Percentiles rank a stretch among this genome's conserved stretches.
These are phyloP conservation scores for Pichia cephalocereana DNA, from an alignment of 805 yeast genomes.

Conservation along the genomic window DNA sequence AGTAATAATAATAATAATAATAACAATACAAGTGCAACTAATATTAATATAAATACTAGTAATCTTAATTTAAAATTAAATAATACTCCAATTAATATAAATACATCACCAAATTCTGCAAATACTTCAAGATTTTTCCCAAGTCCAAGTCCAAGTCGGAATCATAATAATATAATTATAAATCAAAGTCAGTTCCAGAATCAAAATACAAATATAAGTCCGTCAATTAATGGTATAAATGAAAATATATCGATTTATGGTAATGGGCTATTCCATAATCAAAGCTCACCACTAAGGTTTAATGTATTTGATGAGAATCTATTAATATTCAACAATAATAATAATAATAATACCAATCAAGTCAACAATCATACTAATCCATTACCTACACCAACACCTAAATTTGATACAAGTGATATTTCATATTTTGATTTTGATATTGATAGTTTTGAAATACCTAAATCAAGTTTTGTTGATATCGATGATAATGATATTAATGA, in stretches of 20 bases:
- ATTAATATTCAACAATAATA: background rate
- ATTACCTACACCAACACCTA: slow-evolving; percentile 6
- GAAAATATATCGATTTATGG: too few relatives aligned
- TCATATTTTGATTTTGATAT: background rate
- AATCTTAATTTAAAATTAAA: too few relatives aligned
- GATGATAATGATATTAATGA: background rate
- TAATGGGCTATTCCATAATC: background rate
- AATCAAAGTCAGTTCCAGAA: background rate
- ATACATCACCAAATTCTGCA: background rate
- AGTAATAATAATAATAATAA: too few relatives aligned
- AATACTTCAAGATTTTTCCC: slow-evolving; percentile 26
- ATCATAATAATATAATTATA: background rate
- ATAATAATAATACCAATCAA: background rate
- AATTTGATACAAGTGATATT: slow-evolving; percentile 1
- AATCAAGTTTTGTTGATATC: slow-evolving; percentile 4
- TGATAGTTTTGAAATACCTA: background rate
- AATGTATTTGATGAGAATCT: background rate
- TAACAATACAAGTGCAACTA: background rate
- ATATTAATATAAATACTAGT: too few relatives aligned
- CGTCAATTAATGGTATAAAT: too few relatives aligned
- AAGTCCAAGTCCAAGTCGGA: slow-evolving; percentile 15
- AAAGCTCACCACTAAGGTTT: background rate
- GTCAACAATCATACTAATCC: background rate
- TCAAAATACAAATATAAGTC: background rate
- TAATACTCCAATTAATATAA: too few relatives aligned